Evolutionary conservation across 495 filamentous ascomycete species (phyloP).

Genomic region (Monascus purpureus): DNA sequence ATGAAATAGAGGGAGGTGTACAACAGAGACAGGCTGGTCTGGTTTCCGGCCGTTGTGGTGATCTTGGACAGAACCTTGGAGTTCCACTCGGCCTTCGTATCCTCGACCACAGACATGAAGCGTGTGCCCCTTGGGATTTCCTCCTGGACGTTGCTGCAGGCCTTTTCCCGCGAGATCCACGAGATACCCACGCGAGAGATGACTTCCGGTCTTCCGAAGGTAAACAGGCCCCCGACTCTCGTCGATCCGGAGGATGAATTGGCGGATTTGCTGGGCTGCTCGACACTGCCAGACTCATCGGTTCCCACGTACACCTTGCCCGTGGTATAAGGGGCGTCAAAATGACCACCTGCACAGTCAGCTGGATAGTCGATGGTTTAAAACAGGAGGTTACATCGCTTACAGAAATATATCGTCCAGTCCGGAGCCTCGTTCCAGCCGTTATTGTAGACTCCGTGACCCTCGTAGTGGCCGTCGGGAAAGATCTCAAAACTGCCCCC

Average conservation of each 20-base stretch:
- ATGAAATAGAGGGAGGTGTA: slow-evolving; percentile 58
- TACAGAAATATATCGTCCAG: slow-evolving; percentile 59
- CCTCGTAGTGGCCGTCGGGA: slow-evolving; percentile 44
- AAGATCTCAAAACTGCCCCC: slow-evolving; percentile 45
- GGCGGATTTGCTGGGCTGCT: slow-evolving; percentile 13
- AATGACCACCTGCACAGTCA: slow-evolving; percentile 33
- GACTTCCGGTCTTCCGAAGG: slow-evolving; percentile 24
- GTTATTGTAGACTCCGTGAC: slow-evolving; percentile 49
- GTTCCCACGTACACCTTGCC: slow-evolving; percentile 18
- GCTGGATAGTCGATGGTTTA: too few relatives aligned
- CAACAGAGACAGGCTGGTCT: slow-evolving; percentile 40
- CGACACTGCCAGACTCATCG: slow-evolving; percentile 14
- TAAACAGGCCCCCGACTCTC: slow-evolving; percentile 21
- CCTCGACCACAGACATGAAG: slow-evolving; percentile 32
- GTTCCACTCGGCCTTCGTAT: slow-evolving; percentile 43
- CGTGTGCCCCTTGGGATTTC: slow-evolving; percentile 41
- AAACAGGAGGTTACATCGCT: slow-evolving; percentile 3
- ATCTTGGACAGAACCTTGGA: slow-evolving; percentile 47
- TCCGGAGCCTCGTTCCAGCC: slow-evolving; percentile 45
- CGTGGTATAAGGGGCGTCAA: slow-evolving; percentile 31
- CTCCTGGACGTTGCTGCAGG: slow-evolving; percentile 41
- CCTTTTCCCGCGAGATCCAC: slow-evolving; percentile 49
- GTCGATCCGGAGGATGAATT: slow-evolving; percentile 14
- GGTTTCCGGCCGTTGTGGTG: slow-evolving; percentile 40
- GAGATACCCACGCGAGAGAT: slow-evolving; percentile 57